These are phyloP conservation scores for Rhodamnia rubescens DNA, from an alignment of 345 rosid species.

Conservation along the genomic window DNA sequence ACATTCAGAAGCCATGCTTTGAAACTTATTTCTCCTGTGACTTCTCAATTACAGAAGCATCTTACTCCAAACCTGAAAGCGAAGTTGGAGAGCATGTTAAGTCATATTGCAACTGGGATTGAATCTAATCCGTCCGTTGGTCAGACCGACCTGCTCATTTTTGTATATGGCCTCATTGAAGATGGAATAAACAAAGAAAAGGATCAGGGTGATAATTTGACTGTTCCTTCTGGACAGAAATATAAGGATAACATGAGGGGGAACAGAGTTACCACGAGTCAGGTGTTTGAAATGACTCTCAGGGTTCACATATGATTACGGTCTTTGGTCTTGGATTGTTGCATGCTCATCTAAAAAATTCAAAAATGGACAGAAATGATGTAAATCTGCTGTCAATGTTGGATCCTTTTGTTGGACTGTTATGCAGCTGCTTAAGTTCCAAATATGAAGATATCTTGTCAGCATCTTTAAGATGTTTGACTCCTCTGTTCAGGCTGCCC, in stretches of 20 bases:
- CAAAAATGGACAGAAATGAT: conserved; percentile 32
- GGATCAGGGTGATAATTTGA: conserved; percentile 18
- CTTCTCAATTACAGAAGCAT: conserved; percentile 50
- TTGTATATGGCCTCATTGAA: conserved; percentile 47
- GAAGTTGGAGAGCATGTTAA: conserved; percentile 66
- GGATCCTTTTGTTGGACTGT: conserved; percentile 71
- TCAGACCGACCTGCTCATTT: conserved; percentile 59
- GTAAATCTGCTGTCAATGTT: conserved; percentile 45
- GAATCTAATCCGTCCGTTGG: conserved; percentile 70
- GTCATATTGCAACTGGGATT: conserved; percentile 67
- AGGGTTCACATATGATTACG: conserved; percentile 52
- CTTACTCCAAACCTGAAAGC: conserved; percentile 58
- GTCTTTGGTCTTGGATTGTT: conserved; percentile 70
- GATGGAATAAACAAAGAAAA: conserved; percentile 46
- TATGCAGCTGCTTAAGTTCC: conserved; percentile 69
- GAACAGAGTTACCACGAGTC: conserved; percentile 13
- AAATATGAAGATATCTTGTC: conserved; percentile 76
- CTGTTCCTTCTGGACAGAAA: conserved; percentile 13
- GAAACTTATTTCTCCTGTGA: conserved; percentile 60
- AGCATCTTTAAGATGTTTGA: conserved; percentile 65
- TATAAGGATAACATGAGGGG: conserved; percentile 10
- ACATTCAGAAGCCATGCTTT: conserved; percentile 60
- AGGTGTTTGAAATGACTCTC: conserved; percentile 25
- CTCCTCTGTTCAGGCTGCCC: conserved; percentile 58
- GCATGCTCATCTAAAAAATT: conserved; percentile 41